Evolutionary conservation across 108 stramenopile species (phyloP).

Genomic region (Pseudonitzschia delicatissima): DNA sequence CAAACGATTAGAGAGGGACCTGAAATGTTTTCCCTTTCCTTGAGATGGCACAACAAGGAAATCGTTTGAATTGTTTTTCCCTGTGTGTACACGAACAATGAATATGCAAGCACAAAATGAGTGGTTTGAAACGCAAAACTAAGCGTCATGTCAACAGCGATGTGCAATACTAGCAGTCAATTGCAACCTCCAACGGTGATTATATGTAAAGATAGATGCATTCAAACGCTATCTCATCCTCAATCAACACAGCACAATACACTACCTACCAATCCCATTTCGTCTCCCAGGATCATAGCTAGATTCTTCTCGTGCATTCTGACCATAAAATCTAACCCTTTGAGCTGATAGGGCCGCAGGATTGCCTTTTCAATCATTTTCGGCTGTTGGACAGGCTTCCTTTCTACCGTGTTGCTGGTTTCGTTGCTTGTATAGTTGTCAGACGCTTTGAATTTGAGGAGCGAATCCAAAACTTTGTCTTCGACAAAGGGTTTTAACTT

Average conservation of each 20-base stretch:
- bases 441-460: neutral
- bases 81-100: constrained; percentile 2
- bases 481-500: neutral
- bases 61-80: constrained; percentile 95
- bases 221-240: neutral
- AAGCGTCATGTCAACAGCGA: neutral
- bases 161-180: neutral
- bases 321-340: constrained; percentile 88
- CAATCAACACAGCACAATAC: neutral
- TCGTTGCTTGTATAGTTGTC: neutral
- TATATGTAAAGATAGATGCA: no score
- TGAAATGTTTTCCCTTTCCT: constrained; percentile 43
- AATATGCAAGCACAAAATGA: neutral
- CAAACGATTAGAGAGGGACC: constrained; percentile 90
- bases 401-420: neutral
- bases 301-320: constrained; percentile 62
- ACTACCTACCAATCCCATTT: constrained; percentile 49
- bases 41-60: constrained; percentile 72
- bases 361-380: constrained; percentile 14
- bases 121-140: neutral
- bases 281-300: constrained; percentile 89
- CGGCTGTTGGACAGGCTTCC: neutral
- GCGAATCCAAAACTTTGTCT: neutral
- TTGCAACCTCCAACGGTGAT: no score
- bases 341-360: constrained; percentile 87